phyloP scores from a whole-genome alignment of 495 filamentous ascomycete species.

The Penicillium odoratum region DNA sequence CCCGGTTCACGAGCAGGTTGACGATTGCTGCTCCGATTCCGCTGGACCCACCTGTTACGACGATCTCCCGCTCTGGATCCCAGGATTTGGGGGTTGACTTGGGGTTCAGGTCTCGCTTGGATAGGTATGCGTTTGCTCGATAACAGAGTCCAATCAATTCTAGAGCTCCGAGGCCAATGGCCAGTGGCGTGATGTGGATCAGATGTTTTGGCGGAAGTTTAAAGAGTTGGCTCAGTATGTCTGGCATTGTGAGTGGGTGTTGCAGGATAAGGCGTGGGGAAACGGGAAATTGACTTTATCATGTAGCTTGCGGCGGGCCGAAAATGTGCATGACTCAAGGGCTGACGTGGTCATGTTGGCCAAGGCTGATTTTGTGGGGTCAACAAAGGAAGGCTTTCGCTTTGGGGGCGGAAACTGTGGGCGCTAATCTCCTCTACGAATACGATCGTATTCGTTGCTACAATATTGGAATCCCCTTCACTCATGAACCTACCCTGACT shows the following conservation, averaged over 20 bases:
- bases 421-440: too few relatives aligned
- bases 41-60: conserved; percentile 63
- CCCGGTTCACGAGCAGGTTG: conserved; percentile 51
- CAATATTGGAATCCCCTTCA: too few relatives aligned
- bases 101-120: conserved; percentile 1
- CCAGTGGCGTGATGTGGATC: not conserved
- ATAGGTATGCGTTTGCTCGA: conserved; percentile 6
- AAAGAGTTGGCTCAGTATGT: not conserved
- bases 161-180: not conserved
- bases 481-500: too few relatives aligned
- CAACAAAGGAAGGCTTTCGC: too few relatives aligned
- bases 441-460: too few relatives aligned
- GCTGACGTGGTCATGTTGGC: too few relatives aligned
- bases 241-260: not conserved
- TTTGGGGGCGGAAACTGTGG: too few relatives aligned
- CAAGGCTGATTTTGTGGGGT: too few relatives aligned
- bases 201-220: not conserved
- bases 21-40: conserved; percentile 64
- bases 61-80: conserved; percentile 47
- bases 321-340: too few relatives aligned
- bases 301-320: too few relatives aligned
- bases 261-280: not conserved
- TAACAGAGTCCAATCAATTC: not conserved
- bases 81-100: conserved; percentile 1
- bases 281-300: too few relatives aligned